These are phyloP conservation scores for Diaporthe sp. DNA, from an alignment of 2,329 filamentous ascomycete genomes.

Conservation along the genomic window DNA sequence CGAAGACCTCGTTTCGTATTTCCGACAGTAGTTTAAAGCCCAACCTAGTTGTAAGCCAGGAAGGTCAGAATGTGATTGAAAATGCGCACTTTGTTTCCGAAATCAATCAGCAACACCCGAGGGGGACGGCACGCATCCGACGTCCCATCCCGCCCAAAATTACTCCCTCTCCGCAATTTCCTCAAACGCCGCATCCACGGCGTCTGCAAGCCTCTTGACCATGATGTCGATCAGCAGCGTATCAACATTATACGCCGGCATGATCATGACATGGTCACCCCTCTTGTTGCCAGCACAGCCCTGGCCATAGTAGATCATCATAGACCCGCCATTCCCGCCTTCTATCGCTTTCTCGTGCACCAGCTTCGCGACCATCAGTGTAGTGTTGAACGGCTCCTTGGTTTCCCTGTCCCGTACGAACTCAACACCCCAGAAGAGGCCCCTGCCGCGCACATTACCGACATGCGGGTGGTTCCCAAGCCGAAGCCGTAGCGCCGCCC, in stretches of 20 bases:
- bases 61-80: not conserved
- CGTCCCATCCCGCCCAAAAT: not conserved
- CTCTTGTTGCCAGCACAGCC: slow-evolving; percentile 65
- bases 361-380: slow-evolving; percentile 33
- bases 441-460: slow-evolving; percentile 69
- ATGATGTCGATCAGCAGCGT: slow-evolving; percentile 64
- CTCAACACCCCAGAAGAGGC: slow-evolving; percentile 66
- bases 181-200: slow-evolving; percentile 54
- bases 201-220: slow-evolving; percentile 55
- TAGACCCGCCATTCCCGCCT: slow-evolving; percentile 48
- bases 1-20: not conserved
- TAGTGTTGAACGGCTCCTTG: slow-evolving; percentile 38
- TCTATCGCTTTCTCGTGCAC: slow-evolving; percentile 42
- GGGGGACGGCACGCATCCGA: not conserved
- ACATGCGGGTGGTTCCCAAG: slow-evolving; percentile 61
- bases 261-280: slow-evolving; percentile 72
- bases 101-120: not conserved
- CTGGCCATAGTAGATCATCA: slow-evolving; percentile 69
- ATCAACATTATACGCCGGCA: slow-evolving; percentile 69
- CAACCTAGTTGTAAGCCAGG: not conserved
- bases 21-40: not conserved
- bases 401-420: slow-evolving; percentile 39
- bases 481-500: slow-evolving; percentile 51
- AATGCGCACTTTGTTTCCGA: not conserved
- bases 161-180: not conserved